phyloP scores from a whole-genome alignment of 2,329 filamentous ascomycete genomes.

The Botrytis galanthina region DNA sequence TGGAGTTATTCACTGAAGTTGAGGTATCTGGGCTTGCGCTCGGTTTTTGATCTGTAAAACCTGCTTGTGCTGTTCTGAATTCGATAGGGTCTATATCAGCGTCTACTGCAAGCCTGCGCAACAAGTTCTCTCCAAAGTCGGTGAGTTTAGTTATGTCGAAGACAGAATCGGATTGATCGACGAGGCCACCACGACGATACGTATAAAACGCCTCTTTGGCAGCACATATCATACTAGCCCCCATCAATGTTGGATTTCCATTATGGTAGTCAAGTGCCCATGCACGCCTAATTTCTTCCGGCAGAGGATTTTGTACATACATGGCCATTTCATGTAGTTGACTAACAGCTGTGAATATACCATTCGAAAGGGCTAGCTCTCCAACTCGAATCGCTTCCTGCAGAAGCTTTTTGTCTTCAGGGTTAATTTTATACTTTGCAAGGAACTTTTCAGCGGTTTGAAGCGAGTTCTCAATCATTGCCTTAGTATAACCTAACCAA shows the following conservation, averaged over 20 bases:
- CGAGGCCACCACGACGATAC: constrained; percentile 15
- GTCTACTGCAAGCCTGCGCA: background rate
- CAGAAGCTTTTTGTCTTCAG: constrained; percentile 60
- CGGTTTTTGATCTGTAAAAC: constrained; percentile 21
- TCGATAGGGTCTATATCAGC: background rate
- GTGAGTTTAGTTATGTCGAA: background rate
- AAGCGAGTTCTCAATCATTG: constrained; percentile 62
- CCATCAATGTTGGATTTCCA: constrained; percentile 51
- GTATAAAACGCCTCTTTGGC: background rate
- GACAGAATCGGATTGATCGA: background rate
- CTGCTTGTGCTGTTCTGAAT: constrained; percentile 31
- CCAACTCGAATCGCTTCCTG: constrained; percentile 65
- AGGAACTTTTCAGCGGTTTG: constrained; percentile 68
- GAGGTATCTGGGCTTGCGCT: background rate
- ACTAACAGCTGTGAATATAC: constrained; percentile 65
- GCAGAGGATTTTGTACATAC: constrained; percentile 62
- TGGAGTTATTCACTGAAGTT: background rate
- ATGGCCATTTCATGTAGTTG: constrained; percentile 75
- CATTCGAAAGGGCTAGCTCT: constrained; percentile 55
- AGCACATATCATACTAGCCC: constrained; percentile 39
- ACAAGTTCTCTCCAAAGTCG: background rate
- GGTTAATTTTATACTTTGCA: constrained; percentile 54
- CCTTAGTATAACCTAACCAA: constrained; percentile 66
- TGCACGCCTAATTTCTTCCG: constrained; percentile 53
- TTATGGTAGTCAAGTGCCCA: constrained; percentile 64